Percentiles rank a stretch among this genome's conserved stretches.
Conservation (phyloP, 495 filamentous ascomycete genomes). For the Diplogelasinospora grovesii region DNA sequence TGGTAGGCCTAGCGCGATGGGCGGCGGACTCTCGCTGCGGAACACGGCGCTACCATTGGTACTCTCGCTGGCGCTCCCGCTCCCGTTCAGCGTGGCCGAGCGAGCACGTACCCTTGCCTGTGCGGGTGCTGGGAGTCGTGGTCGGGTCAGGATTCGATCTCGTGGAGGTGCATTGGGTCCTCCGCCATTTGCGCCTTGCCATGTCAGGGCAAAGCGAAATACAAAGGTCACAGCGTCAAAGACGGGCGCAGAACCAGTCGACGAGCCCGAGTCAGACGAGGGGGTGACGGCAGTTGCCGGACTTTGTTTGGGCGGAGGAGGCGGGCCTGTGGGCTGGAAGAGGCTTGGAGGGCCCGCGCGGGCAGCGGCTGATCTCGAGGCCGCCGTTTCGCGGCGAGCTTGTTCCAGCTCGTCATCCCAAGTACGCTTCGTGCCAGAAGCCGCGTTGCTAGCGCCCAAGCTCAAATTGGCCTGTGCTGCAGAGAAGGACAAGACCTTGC, state of each 20-base stretch:
- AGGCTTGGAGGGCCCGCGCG: slow-evolving; percentile 10
- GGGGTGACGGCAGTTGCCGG: slow-evolving; percentile 14
- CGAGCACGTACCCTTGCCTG: slow-evolving; percentile 47
- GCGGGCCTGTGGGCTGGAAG: slow-evolving; percentile 15
- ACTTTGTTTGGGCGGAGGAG: slow-evolving; percentile 24
- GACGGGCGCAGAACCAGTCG: slow-evolving; percentile 35
- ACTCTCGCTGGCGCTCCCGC: not conserved
- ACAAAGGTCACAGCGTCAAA: slow-evolving; percentile 37
- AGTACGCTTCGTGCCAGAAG: slow-evolving; percentile 13
- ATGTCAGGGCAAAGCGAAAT: slow-evolving; percentile 40
- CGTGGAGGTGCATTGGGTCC: slow-evolving; percentile 22
- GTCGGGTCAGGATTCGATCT: slow-evolving; percentile 53
- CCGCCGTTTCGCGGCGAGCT: slow-evolving; percentile 37
- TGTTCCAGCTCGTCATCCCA: slow-evolving; percentile 37
- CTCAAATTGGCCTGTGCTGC: slow-evolving; percentile 16
- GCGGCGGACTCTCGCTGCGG: slow-evolving; percentile 32
- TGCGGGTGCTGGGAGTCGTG: slow-evolving; percentile 69
- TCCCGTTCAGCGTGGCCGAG: slow-evolving; percentile 3
- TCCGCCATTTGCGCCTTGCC: slow-evolving; percentile 18
- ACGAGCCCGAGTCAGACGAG: slow-evolving; percentile 33
- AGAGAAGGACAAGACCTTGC: slow-evolving; percentile 56
- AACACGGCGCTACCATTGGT: slow-evolving; percentile 1
- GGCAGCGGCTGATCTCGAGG: slow-evolving; percentile 21
- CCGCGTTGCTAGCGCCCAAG: not conserved
- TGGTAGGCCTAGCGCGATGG: slow-evolving; percentile 31